Base-by-base conservation (phyloP, 768 basidiomycete species). In the Ramaria rubella region DNA sequence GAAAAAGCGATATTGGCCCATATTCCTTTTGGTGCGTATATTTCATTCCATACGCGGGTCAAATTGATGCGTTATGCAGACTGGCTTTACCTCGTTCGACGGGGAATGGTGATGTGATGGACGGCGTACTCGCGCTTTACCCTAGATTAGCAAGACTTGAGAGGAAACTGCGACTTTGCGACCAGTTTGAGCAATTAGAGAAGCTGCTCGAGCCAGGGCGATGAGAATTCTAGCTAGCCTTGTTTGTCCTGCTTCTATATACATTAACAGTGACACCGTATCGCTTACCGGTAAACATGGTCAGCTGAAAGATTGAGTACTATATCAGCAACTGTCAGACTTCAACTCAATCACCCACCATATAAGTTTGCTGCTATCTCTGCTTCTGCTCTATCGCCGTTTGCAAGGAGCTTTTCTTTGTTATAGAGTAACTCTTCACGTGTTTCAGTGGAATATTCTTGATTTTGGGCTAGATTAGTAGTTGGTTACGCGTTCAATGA, bases 401-500 rank as follows among this genome's bases (percentile, higher is more conserved):
- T 97, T 24, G 92, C 85, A 30, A 99, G 80, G 54, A 99, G 81
- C 72, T 97, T 98, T 79, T 98, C 96, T 72, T 99, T 99, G 80
- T 98, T 98, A 75, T 99, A 99, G 36, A 98, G 78, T 54, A 98
- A 83, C 70, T 99, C 96, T 72, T 99, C 96, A 57, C 96, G 87
- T 9, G 93, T 97, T 75, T 99, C 96, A 30, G 92, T 95, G 1
- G 94, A 90, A 77, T 85, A 98, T 69, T 98, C 96, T 65, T 93
- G 87, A 72, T 98, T 98, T 83, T 95, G 90, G 24, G 94, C 93
- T 96, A 67, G 42, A 27, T 11, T 38, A 33, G 23, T 26, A 5
- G 17, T 46, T 62, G 49, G 42, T 43, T n/a, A 51, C 8, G 17
- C 34, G 45, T 49, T 36, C 52, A 36, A 24, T 27, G 26, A 3